Evolutionary conservation across 306 rosid genomes (phyloP), one percentile per base, ranked within the genome.

Genomic region (Sicyos edulis): DNA sequence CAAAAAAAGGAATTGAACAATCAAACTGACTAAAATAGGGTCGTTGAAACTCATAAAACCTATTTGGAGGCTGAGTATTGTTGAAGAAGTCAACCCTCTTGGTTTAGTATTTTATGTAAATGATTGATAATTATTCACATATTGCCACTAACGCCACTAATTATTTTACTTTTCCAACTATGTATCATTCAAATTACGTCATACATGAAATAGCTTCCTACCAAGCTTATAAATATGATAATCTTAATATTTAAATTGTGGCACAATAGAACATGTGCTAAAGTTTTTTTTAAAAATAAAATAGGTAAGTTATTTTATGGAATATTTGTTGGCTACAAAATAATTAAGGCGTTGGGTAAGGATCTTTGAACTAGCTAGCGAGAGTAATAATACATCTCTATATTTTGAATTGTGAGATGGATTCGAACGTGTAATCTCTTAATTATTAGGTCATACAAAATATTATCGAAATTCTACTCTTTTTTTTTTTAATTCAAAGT

Each of bases 21-120:
- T 45, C 13, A 45, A 45, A 45, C 50, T 0, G 50, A 45, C 3
- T 8, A 45, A 45, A 10, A 14, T 45, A 32, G 4, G 51, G 13
- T 45, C 15, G 51, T 45, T 10, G 51, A 45, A 45, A 45, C 51
- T 45, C 51, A 45, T 6, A 37, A 32, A 32, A 37, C 8, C 44
- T 37, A 37, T 37, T 44, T 65, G 0, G 44, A 66, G 54, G 37
- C 2, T 45, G 55, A 34, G 6, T 66, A 66, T 45, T 6, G 16
- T 44, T 45, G 37, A 67, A 20, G 1, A 67, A 44, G 72, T 67
- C 72, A 67, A 47, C 72, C 34, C 40, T 67, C 55, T 20, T 67
- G 55, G 55, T 67, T 67, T 67, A 67, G 45, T 67, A 47, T 67
- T 67, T 67, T 67, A 67, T 67, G 55, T 60, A 21, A 67, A 45